A percentile compares a stretch with the other conserved stretches of the same genome.
phyloP scores from a whole-genome alignment of 164 flowering plant genomes.

The Vitis rotundifolia region DNA sequence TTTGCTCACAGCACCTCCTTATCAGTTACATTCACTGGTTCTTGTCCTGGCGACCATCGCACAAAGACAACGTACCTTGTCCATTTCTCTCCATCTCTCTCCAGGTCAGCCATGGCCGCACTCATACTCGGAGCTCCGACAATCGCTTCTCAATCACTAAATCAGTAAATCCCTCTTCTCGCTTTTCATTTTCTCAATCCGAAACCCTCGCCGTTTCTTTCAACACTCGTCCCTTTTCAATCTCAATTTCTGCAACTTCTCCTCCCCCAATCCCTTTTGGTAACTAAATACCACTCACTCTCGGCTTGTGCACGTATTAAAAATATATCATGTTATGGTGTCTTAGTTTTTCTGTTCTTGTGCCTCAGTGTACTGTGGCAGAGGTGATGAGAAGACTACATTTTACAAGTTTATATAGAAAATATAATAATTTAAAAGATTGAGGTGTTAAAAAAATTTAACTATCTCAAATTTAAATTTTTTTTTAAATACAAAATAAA shows the following conservation, averaged over 20 bases:
- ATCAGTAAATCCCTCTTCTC: constrained; percentile 3
- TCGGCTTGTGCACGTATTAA: not conserved
- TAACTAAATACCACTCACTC: not conserved
- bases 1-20: too few species aligned
- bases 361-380: constrained; percentile 69
- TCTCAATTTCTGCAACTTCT: constrained; percentile 31
- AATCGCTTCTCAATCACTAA: constrained; percentile 21
- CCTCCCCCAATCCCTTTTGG: constrained; percentile 35
- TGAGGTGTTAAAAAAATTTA: too few species aligned
- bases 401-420: too few species aligned
- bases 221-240: constrained; percentile 25
- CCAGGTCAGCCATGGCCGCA: constrained; percentile 38
- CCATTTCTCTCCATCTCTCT: not conserved
- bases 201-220: constrained; percentile 37
- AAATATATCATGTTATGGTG: too few species aligned
- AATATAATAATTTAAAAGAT: too few species aligned
- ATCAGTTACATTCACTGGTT: not conserved
- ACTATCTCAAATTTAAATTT: too few species aligned
- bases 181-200: constrained; percentile 40
- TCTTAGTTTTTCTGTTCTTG: constrained; percentile 1
- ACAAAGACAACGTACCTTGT: constrained; percentile 6
- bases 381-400: constrained; percentile 90
- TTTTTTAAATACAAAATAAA: too few species aligned
- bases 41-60: constrained; percentile 1
- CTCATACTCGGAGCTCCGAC: constrained; percentile 49